A percentile compares a stretch with the other conserved stretches of the same genome.
These are phyloP conservation scores for Cetradonia linearis DNA, from an alignment of 495 filamentous ascomycete genomes.

Conservation along the genomic window DNA sequence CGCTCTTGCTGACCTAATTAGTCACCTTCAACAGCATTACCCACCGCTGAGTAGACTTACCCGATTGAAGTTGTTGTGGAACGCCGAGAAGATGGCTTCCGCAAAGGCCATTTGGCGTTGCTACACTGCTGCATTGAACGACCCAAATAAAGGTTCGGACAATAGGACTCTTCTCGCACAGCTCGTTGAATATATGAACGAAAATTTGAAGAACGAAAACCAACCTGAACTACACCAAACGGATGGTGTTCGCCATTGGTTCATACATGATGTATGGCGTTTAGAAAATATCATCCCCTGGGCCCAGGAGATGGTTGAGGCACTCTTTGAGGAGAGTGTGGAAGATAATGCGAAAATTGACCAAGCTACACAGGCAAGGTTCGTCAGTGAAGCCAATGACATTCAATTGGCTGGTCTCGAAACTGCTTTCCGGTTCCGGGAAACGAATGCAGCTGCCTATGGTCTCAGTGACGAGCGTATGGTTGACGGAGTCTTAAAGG, in stretches of 20 bases:
- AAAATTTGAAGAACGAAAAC: slow-evolving; percentile 55
- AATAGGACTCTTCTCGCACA: slow-evolving; percentile 53
- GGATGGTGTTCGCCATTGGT: slow-evolving; percentile 71
- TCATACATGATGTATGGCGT: slow-evolving; percentile 62
- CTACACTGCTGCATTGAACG: slow-evolving; percentile 47
- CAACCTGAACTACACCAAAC: slow-evolving; percentile 48
- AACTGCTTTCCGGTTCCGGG: slow-evolving; percentile 64
- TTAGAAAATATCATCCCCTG: slow-evolving; percentile 68
- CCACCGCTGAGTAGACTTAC: slow-evolving; percentile 48
- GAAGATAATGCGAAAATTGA: slow-evolving; percentile 31
- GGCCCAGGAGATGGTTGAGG: slow-evolving; percentile 61
- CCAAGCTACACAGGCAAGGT: slow-evolving; percentile 33
- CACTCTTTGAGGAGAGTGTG: slow-evolving; percentile 47
- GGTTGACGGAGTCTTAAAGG: slow-evolving; percentile 55
- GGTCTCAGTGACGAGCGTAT: slow-evolving; percentile 55
- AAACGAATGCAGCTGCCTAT: slow-evolving; percentile 54
- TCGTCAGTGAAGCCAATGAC: slow-evolving; percentile 68
- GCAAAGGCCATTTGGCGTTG: slow-evolving; percentile 70
- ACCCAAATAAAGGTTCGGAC: slow-evolving; percentile 35
- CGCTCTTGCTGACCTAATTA: slow-evolving; percentile 61
- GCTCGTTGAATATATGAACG: slow-evolving; percentile 57
- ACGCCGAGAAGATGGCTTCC: slow-evolving; percentile 80
- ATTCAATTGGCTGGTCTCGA: slow-evolving; percentile 61
- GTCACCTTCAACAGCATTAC: slow-evolving; percentile 48
- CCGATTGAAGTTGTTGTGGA: slow-evolving; percentile 76